phyloP scores from a whole-genome alignment of 78 protist genomes.

The Neovahlkampfia damariscottae region DNA sequence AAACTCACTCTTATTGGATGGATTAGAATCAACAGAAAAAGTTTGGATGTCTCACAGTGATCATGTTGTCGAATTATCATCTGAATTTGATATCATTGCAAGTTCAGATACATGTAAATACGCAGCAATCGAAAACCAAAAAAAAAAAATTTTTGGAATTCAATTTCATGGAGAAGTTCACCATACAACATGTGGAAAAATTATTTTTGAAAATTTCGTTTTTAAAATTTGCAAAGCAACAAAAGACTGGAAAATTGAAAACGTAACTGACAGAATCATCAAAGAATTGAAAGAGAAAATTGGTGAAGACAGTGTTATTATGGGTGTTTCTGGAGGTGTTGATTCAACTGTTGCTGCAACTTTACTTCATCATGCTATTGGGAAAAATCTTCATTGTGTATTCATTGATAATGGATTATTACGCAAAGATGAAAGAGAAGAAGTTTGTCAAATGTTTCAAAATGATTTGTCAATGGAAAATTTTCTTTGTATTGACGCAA shows the following conservation, averaged over 20 bases:
- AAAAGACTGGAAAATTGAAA: conserved; percentile 43
- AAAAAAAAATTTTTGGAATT: conserved; percentile 27
- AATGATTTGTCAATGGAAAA: conserved; percentile 38
- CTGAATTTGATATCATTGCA: conserved; percentile 41
- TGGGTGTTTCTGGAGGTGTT: conserved; percentile 88
- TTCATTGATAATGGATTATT: conserved; percentile 90
- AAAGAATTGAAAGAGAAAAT: conserved; percentile 30
- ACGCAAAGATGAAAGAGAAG: conserved; percentile 51
- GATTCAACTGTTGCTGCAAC: conserved; percentile 90
- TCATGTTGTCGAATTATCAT: conserved; percentile 44
- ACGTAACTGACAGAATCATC: conserved; percentile 49
- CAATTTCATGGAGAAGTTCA: conserved; percentile 94
- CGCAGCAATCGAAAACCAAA: conserved; percentile 24
- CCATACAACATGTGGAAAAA: conserved; percentile 54
- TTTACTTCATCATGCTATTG: conserved; percentile 71
- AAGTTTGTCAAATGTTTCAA: neutral
- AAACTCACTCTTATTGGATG: conserved; percentile 33
- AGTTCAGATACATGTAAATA: conserved; percentile 29
- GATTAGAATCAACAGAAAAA: conserved; percentile 14
- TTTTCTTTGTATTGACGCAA: conserved; percentile 56
- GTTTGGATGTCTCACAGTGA: conserved; percentile 92
- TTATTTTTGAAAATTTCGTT: conserved; percentile 69
- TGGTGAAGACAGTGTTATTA: conserved; percentile 43
- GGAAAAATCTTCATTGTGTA: conserved; percentile 59
- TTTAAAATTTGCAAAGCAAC: conserved; percentile 22